Evolutionary conservation across 805 yeast genomes (phyloP).

Genomic region (Metschnikowia baotianmanensis): DNA sequence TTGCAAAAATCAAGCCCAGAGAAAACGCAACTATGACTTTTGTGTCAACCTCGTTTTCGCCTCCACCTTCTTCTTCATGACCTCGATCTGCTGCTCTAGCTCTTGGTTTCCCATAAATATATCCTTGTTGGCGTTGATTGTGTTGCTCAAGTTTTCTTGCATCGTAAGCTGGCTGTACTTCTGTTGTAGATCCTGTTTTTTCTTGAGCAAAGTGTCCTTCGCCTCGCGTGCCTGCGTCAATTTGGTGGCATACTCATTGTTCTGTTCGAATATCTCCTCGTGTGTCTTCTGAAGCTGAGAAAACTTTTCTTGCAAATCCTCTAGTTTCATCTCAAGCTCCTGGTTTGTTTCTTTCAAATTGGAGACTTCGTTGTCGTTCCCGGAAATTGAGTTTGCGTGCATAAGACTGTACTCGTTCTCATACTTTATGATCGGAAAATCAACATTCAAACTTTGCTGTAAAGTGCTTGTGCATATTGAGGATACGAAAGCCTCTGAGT

Average conservation of each 20-base stretch:
- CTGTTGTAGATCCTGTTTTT: slow-evolving; percentile 20
- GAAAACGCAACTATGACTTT: neutral
- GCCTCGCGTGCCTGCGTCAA: slow-evolving; percentile 22
- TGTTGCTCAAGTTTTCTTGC: slow-evolving; percentile 38
- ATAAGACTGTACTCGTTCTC: slow-evolving; percentile 26
- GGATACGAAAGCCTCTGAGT: slow-evolving; percentile 4
- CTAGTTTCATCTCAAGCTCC: slow-evolving; percentile 28
- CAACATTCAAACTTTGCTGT: slow-evolving; percentile 4
- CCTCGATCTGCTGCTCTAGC: slow-evolving; percentile 33
- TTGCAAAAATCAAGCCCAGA: neutral
- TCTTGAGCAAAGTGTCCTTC: slow-evolving; percentile 18
- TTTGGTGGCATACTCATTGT: slow-evolving; percentile 24
- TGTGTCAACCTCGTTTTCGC: slow-evolving; percentile 19
- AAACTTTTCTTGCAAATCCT: slow-evolving; percentile 28
- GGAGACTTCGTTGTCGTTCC: slow-evolving; percentile 36
- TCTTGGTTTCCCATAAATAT: slow-evolving; percentile 33
- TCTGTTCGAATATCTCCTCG: slow-evolving; percentile 35
- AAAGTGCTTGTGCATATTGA: slow-evolving; percentile 4
- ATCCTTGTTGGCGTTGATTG: slow-evolving; percentile 41
- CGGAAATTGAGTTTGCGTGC: slow-evolving; percentile 36
- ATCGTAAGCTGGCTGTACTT: slow-evolving; percentile 33
- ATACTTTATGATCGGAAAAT: slow-evolving; percentile 15
- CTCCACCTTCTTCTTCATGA: slow-evolving; percentile 24
- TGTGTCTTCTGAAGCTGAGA: slow-evolving; percentile 34
- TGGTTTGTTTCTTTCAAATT: slow-evolving; percentile 39